A percentile compares a stretch with the other conserved stretches of the same genome.
Conservation (phyloP, 108 stramenopile genomes). For the Skeletonema potamos region DNA sequence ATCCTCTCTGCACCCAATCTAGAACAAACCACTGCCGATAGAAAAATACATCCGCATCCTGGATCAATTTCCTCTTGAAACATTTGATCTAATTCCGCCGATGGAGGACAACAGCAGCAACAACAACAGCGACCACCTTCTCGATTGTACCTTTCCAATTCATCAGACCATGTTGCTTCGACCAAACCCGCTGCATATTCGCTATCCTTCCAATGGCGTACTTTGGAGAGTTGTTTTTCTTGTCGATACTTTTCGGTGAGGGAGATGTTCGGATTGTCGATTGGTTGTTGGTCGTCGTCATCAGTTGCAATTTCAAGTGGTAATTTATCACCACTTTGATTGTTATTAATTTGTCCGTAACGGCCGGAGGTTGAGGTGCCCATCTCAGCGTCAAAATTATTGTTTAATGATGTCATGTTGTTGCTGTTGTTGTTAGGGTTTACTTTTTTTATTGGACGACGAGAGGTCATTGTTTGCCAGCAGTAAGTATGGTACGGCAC, state of each 20-base stretch:
- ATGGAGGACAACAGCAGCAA: conserved; percentile 2
- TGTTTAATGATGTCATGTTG: not conserved
- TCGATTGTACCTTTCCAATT: conserved; percentile 32
- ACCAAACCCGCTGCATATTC: conserved; percentile 73
- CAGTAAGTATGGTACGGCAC: too few relatives aligned
- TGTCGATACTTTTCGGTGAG: conserved; percentile 38
- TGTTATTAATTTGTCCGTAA: not conserved
- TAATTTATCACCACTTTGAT: not conserved
- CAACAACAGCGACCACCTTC: conserved; percentile 21
- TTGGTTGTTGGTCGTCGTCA: not conserved
- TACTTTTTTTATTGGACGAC: not conserved
- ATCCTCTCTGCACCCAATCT: conserved; percentile 73
- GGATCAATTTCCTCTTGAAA: conserved; percentile 58
- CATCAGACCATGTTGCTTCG: conserved; percentile 77
- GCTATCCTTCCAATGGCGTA: conserved; percentile 72
- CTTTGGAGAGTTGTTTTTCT: conserved; percentile 35
- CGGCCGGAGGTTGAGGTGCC: not conserved
- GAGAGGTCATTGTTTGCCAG: not conserved
- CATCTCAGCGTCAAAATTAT: not conserved
- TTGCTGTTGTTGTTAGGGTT: not conserved
- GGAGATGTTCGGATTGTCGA: not conserved
- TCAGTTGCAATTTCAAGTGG: conserved; percentile 7
- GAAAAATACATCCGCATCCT: conserved; percentile 62
- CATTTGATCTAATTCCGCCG: conserved; percentile 12
- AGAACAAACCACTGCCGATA: conserved; percentile 69